Base-by-base conservation (phyloP, 1,139 yeast genomes). In the Petasospora rhodanensis region DNA sequence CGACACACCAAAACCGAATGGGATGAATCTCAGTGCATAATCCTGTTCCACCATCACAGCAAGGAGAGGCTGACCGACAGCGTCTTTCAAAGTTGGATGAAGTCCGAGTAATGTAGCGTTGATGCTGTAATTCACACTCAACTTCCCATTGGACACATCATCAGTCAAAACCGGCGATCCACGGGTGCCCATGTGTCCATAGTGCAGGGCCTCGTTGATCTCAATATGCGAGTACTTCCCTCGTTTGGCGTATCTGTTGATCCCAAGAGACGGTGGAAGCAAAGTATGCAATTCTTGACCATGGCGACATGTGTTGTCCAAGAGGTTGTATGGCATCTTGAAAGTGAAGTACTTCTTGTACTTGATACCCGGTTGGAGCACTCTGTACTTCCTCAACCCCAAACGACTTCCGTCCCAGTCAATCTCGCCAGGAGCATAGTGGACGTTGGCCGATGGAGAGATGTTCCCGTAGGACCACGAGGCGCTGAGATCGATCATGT, bases 251-350 rank as follows among this genome's bases (percentile, higher is more conserved):
- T 70, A 62, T 19, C 56, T 55, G 49, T 76, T 80, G 4, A 76
- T 54, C 3, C 87, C 87, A 54, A 76, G 60, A 16, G 82, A 68
- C 10, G 87, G 86, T 0, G 87, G 87, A 7, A 80, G 65, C 30
- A 71, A 52, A 24, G 72, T 62, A 52, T 79, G 87, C 1, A 72
- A 61, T 22, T 68, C 58, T 12, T 69, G 58, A 24, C 71, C 68
- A 44, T 76, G 75, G 16, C 68, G 62, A 51, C 87, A 79, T 3
- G 68, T 58, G 22, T 68, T 69, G 47, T 79, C 87, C 25, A 80
- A 56, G 27, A 78, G 56, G 37, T 65, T 68, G 23, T 62, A 61
- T 0, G 87, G 89, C 37, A 80, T 68, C 50, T 69, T 76, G 55
- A 80, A 79, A 18, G 75, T 69, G 54, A 80, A 79, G 46, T 67